phyloP scores from a whole-genome alignment of 192 early-diverging fungal species.

The Coemansia guatemalensis region DNA sequence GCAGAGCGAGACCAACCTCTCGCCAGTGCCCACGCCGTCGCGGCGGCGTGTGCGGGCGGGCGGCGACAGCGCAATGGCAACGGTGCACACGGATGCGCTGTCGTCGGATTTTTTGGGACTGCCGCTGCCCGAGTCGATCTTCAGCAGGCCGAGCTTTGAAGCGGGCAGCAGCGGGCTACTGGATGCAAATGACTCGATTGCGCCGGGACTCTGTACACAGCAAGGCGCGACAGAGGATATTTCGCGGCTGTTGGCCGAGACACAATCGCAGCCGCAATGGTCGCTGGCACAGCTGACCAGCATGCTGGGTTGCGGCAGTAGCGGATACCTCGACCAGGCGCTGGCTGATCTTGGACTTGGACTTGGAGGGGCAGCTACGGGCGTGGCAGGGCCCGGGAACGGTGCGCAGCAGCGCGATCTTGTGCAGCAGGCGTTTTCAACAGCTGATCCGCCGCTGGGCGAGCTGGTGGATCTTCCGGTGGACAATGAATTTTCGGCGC shows the following conservation, averaged over 20 bases:
- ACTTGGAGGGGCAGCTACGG: slow-evolving; percentile 2
- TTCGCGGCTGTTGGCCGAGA: slow-evolving; percentile 17
- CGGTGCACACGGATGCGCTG: slow-evolving; percentile 43
- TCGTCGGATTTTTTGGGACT: slow-evolving; percentile 52
- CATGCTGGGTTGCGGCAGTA: slow-evolving; percentile 37
- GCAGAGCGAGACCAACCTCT: slow-evolving; percentile 43
- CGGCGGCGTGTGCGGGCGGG: slow-evolving; percentile 31
- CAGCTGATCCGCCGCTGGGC: slow-evolving; percentile 15
- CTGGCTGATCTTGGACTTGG: slow-evolving; percentile 45
- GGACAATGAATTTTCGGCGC: slow-evolving; percentile 47
- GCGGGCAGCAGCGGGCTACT: neutral
- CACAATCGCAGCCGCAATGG: slow-evolving; percentile 36
- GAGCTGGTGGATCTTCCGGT: slow-evolving; percentile 36
- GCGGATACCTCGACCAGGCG: slow-evolving; percentile 29
- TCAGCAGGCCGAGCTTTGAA: slow-evolving; percentile 35
- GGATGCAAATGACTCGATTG: slow-evolving; percentile 10
- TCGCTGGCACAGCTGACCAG: slow-evolving; percentile 45
- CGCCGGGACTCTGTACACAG: slow-evolving; percentile 33
- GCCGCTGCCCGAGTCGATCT: slow-evolving; percentile 48
- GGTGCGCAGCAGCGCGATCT: neutral
- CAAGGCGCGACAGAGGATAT: slow-evolving; percentile 35
- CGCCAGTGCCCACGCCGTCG: slow-evolving; percentile 19
- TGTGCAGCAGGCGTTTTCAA: neutral
- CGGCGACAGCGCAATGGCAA: slow-evolving; percentile 10
- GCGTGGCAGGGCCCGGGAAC: neutral